phyloP scores from a whole-genome alignment of 108 stramenopile genomes.

The Cafeteria roenbergensis region DNA sequence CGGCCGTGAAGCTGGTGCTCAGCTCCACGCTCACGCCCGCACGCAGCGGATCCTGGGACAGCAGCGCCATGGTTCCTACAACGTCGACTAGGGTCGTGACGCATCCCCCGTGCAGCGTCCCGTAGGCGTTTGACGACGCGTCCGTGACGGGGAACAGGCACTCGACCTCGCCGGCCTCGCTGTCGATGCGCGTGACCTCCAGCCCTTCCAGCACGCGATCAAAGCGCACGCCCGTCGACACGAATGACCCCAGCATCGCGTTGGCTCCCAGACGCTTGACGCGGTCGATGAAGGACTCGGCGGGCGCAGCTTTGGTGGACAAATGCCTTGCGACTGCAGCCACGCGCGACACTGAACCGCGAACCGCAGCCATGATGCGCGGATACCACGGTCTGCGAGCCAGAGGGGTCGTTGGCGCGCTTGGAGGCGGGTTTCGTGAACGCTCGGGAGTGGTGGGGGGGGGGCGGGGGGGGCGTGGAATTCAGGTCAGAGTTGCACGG shows the following conservation, averaged over 20 bases:
- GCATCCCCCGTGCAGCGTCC: slow-evolving; percentile 2
- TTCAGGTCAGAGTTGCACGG: no score
- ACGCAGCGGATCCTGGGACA: not conserved
- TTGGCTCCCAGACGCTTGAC: slow-evolving; percentile 1
- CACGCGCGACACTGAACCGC: no score
- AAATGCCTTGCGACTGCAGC: no score
- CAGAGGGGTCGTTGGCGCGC: no score
- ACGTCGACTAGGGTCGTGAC: not conserved
- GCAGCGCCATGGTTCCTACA: not conserved
- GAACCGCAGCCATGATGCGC: no score
- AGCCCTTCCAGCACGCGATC: not conserved
- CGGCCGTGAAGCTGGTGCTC: not conserved
- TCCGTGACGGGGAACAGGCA: not conserved
- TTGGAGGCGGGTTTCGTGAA: no score
- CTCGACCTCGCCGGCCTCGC: not conserved
- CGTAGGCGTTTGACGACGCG: not conserved
- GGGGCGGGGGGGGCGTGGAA: no score
- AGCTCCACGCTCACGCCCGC: slow-evolving; percentile 10
- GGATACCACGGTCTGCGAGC: no score
- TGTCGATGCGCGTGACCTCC: slow-evolving; percentile 4
- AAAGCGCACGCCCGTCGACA: not conserved
- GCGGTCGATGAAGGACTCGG: not conserved
- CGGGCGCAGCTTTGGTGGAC: no score
- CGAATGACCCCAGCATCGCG: not conserved
- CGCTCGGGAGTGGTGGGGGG: no score